A percentile compares a stretch with the other conserved stretches of the same genome.
Conservation (phyloP, 1,284 basidiomycete genomes). For the Ustilago xerochloae region DNA sequence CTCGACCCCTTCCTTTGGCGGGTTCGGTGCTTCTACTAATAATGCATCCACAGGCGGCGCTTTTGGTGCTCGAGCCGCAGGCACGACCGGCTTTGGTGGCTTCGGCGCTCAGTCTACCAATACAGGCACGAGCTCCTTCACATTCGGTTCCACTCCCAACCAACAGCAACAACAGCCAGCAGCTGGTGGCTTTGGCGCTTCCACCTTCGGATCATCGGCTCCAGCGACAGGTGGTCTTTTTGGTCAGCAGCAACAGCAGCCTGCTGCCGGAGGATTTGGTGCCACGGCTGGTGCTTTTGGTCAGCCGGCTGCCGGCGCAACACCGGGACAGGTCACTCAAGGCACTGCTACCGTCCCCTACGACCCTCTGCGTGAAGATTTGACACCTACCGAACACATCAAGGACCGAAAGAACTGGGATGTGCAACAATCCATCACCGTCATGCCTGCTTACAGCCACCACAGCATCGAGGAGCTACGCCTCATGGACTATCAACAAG, state of each 20-base stretch:
- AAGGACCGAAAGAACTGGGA: slow-evolving; percentile 60
- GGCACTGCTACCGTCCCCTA: slow-evolving; percentile 59
- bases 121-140: slow-evolving; percentile 38
- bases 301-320: slow-evolving; percentile 24
- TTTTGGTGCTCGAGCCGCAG: slow-evolving; percentile 57
- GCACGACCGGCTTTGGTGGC: slow-evolving; percentile 54
- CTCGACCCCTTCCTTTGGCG: slow-evolving; percentile 55
- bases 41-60: slow-evolving; percentile 42
- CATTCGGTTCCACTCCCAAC: slow-evolving; percentile 42
- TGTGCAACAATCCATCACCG: slow-evolving; percentile 59
- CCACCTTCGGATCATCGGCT: slow-evolving; percentile 33
- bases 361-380: slow-evolving; percentile 55
- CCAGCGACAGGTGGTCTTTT: slow-evolving; percentile 45
- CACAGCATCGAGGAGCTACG: slow-evolving; percentile 61
- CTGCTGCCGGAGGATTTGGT: slow-evolving; percentile 46
- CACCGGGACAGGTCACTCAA: slow-evolving; percentile 50
- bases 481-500: slow-evolving; percentile 61
- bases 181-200: slow-evolving; percentile 45
- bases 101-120: slow-evolving; percentile 45
- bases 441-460: slow-evolving; percentile 57
- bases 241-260: slow-evolving; percentile 50
- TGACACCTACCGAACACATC: slow-evolving; percentile 56
- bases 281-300: slow-evolving; percentile 37
- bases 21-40: slow-evolving; percentile 46
- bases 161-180: slow-evolving; percentile 44